A percentile compares a stretch with the other conserved stretches of the same genome.
These are phyloP conservation scores for Ustilago crameri DNA, from an alignment of 1,284 basidiomycete genomes.

Conservation along the genomic window DNA sequence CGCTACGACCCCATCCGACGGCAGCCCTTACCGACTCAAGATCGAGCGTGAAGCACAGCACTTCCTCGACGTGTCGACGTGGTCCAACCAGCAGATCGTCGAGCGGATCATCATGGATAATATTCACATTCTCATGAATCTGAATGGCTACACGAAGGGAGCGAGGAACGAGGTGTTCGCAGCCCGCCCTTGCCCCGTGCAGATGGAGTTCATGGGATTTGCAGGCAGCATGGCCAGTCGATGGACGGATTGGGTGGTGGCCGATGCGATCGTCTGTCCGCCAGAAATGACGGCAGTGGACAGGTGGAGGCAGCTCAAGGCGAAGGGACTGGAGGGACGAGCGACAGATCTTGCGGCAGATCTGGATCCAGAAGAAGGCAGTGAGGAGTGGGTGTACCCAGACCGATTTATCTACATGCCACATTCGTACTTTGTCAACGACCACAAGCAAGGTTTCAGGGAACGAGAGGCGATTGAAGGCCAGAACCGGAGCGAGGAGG, in stretches of 20 bases:
- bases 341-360: conserved; percentile 70
- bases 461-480: conserved; percentile 35
- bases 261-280: conserved; percentile 73
- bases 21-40: conserved; percentile 72
- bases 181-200: conserved; percentile 74
- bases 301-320: conserved; percentile 63
- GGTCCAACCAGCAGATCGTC: conserved; percentile 71
- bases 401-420: conserved; percentile 71
- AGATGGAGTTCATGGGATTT: conserved; percentile 72
- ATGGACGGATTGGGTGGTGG: conserved; percentile 76
- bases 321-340: conserved; percentile 28
- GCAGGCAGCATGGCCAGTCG: conserved; percentile 73
- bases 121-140: conserved; percentile 74
- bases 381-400: conserved; percentile 73
- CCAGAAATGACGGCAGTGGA: conserved; percentile 71
- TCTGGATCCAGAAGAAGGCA: conserved; percentile 72
- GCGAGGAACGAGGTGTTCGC: conserved; percentile 76
- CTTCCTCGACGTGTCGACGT: conserved; percentile 73
- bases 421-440: conserved; percentile 75
- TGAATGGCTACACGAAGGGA: conserved; percentile 77
- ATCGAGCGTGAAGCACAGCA: conserved; percentile 72
- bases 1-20: conserved; percentile 74
- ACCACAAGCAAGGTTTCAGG: conserved; percentile 74
- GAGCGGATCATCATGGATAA: conserved; percentile 72
- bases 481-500: conserved; percentile 12